Percentiles rank a stretch among this genome's conserved stretches.
Evolutionary conservation across 495 filamentous ascomycete genomes (phyloP).

Genomic region (Niebla homalea): DNA sequence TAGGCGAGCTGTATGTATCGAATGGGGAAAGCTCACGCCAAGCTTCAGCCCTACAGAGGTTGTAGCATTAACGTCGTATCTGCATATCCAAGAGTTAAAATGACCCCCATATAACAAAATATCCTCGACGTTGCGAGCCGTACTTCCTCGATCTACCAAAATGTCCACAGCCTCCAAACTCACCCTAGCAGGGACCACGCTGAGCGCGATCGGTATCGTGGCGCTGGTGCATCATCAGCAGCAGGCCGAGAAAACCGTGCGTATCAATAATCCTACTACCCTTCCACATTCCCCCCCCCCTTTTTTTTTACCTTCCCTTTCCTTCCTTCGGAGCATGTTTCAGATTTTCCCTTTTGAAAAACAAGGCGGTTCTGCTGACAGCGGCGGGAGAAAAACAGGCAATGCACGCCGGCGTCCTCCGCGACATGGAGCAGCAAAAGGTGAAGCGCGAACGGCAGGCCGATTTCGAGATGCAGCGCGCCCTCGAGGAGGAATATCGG

Average conservation of each 20-base stretch:
- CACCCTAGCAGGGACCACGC: conserved; percentile 64
- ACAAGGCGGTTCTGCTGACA: too few species aligned
- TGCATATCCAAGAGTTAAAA: not conserved
- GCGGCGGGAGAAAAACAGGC: too few species aligned
- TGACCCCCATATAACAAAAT: too few species aligned
- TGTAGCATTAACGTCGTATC: not conserved
- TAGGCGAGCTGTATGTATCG: not conserved
- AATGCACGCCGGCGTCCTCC: conserved; percentile 91
- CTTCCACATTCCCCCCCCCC: not conserved
- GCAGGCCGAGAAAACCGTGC: conserved; percentile 70
- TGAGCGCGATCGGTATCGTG: conserved; percentile 63
- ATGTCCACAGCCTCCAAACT: conserved; percentile 89
- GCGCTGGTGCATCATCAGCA: conserved; percentile 83
- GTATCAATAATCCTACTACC: conserved; percentile 18
- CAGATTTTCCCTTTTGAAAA: too few species aligned
- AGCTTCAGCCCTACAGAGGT: not conserved
- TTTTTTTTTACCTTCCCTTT: not conserved
- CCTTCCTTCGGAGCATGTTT: not conserved
- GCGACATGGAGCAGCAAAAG: conserved; percentile 88
- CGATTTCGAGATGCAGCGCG: conserved; percentile 85
- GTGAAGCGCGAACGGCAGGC: conserved; percentile 76
- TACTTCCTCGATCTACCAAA: not conserved
- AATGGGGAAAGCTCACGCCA: not conserved
- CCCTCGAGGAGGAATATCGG: conserved; percentile 76
- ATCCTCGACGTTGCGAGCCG: not conserved